Conservation (phyloP, 139 green algal genomes). For the Chlorella vulgaris region DNA sequence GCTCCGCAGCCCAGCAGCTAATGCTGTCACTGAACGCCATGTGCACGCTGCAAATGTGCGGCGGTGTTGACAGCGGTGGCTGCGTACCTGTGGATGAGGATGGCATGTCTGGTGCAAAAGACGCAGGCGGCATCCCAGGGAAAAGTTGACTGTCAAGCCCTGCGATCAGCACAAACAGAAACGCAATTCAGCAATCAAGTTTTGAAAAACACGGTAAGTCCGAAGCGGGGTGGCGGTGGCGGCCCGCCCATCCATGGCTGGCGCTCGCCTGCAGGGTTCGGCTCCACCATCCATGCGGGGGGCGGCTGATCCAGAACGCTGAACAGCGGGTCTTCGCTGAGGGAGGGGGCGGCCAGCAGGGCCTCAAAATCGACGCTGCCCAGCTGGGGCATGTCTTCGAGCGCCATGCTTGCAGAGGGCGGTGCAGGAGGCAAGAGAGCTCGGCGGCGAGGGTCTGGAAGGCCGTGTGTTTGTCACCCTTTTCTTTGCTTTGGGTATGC, state of each 20-base stretch:
- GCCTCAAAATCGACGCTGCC: slow-evolving; percentile 2
- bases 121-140: no score
- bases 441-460: neutral
- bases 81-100: no score
- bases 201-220: neutral
- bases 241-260: neutral
- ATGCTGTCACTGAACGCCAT: no score
- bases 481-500: no score
- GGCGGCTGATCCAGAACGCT: neutral
- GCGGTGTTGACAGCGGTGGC: no score
- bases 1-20: no score
- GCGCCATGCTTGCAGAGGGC: no score
- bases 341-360: neutral
- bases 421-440: no score
- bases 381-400: slow-evolving; percentile 5
- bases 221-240: neutral
- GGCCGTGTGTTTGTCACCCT: no score
- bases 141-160: no score
- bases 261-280: neutral
- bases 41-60: no score
- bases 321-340: neutral
- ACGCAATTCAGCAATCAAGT: neutral
- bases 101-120: no score
- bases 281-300: slow-evolving; percentile 9
- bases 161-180: neutral